Percentiles rank a stretch among this genome's conserved stretches.
Evolutionary conservation across 2,329 filamentous ascomycete genomes (phyloP).

Genomic region (Dendryphion nanum): DNA sequence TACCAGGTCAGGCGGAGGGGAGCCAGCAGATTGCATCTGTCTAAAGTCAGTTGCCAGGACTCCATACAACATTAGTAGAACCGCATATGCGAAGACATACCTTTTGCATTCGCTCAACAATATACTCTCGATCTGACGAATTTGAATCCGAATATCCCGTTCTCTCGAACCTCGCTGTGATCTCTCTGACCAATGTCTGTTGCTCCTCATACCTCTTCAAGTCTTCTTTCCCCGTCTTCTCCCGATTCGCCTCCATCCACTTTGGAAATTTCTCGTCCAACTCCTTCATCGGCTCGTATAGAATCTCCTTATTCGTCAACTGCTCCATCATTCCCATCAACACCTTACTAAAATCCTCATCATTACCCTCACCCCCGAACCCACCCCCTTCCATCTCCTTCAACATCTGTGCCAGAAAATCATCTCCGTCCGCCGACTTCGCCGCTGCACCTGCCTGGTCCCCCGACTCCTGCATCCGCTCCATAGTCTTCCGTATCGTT

Average conservation of each 20-base stretch:
- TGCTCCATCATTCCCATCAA: slow-evolving; percentile 99
- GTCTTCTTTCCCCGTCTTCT: slow-evolving; percentile 65
- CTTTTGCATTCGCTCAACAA: slow-evolving; percentile 97
- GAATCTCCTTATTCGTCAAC: slow-evolving; percentile 94
- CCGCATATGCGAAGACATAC: too few species aligned
- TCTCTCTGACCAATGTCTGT: slow-evolving; percentile 74
- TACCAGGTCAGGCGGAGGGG: slow-evolving; percentile 85
- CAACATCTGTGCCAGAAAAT: slow-evolving; percentile 88
- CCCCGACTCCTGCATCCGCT: slow-evolving; percentile 88
- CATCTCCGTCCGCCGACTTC: slow-evolving; percentile 59
- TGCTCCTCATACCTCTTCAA: slow-evolving; percentile 79
- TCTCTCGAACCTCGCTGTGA: slow-evolving; percentile 85
- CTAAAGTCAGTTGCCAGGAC: slow-evolving; percentile 7
- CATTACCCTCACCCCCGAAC: slow-evolving; percentile 54
- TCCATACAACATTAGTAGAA: neutral
- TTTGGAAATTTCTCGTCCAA: slow-evolving; percentile 85
- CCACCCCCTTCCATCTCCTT: slow-evolving; percentile 76
- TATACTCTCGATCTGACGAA: slow-evolving; percentile 78
- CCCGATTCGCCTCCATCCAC: slow-evolving; percentile 80
- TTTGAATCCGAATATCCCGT: slow-evolving; percentile 79
- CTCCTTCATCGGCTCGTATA: slow-evolving; percentile 99
- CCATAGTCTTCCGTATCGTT: slow-evolving; percentile 90
- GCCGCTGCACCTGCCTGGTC: slow-evolving; percentile 79
- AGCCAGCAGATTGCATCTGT: slow-evolving; percentile 95
- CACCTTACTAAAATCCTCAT: slow-evolving; percentile 93